phyloP scores from a whole-genome alignment of 2,329 filamentous ascomycete genomes.

The Penicillium sp. region DNA sequence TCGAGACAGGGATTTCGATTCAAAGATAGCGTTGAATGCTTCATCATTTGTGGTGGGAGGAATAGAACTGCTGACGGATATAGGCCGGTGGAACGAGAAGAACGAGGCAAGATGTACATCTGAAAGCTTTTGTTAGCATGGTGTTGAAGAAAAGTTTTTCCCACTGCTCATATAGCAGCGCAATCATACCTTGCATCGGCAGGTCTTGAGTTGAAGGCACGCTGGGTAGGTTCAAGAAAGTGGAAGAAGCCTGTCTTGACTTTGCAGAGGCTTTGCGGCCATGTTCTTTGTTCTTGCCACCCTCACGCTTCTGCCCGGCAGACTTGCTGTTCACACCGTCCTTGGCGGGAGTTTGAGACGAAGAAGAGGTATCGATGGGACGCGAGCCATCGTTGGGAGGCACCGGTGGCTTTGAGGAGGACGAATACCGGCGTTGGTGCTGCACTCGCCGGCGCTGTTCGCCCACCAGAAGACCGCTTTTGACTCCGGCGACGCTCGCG shows the following conservation, averaged over 20 bases:
- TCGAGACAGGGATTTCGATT: constrained; percentile 45
- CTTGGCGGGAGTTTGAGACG: constrained; percentile 31
- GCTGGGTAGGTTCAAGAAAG: constrained; percentile 43
- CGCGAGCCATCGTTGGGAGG: constrained; percentile 45
- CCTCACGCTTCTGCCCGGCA: constrained; percentile 32
- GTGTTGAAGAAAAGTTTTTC: neutral
- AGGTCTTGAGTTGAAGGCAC: constrained; percentile 48
- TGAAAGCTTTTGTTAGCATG: constrained; percentile 35
- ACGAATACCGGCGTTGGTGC: constrained; percentile 47
- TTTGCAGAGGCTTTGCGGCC: constrained; percentile 19
- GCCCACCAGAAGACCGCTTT: constrained; percentile 6
- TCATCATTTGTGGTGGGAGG: constrained; percentile 68
- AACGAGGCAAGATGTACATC: constrained; percentile 86
- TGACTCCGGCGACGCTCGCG: constrained; percentile 16
- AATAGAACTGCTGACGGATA: constrained; percentile 79
- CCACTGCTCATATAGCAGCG: neutral
- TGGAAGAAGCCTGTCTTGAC: constrained; percentile 32
- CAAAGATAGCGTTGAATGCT: constrained; percentile 81
- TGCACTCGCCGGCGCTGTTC: constrained; percentile 11
- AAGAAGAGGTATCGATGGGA: constrained; percentile 35
- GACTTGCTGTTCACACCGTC: constrained; percentile 19
- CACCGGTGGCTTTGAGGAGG: constrained; percentile 46
- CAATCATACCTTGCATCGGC: constrained; percentile 41
- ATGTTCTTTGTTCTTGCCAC: constrained; percentile 10
- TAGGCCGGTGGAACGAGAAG: constrained; percentile 92